Percentiles rank a stretch among this genome's conserved stretches.
Evolutionary conservation across 2,329 filamentous ascomycete genomes (phyloP).

Genomic region (Penicillium sp.): DNA sequence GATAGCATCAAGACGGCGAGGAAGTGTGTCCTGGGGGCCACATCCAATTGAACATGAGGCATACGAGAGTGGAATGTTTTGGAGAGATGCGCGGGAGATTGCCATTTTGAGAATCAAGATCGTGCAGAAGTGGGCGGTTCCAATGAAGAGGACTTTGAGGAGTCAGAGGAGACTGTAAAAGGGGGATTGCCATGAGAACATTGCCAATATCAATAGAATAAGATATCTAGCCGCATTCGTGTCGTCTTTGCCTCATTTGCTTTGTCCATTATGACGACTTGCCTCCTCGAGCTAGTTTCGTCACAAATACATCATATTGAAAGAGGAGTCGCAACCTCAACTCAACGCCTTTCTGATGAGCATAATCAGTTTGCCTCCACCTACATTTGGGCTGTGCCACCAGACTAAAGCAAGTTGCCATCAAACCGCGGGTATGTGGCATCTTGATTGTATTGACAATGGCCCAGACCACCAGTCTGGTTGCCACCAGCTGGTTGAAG

Average conservation of each 20-base stretch:
- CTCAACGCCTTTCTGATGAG: neutral
- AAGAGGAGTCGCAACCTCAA: neutral
- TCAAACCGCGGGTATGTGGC: neutral
- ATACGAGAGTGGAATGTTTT: slow-evolving; percentile 40
- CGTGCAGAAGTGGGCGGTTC: neutral
- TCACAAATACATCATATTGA: slow-evolving; percentile 13
- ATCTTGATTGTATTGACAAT: slow-evolving; percentile 19
- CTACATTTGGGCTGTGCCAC: neutral
- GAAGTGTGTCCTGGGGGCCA: slow-evolving; percentile 35
- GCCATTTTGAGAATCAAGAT: slow-evolving; percentile 7
- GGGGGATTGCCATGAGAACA: neutral
- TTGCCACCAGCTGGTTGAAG: slow-evolving; percentile 23
- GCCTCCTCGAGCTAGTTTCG: slow-evolving; percentile 1
- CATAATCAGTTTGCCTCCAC: neutral
- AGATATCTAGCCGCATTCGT: neutral
- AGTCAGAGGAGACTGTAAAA: neutral
- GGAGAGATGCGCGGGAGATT: slow-evolving; percentile 17
- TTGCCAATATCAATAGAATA: neutral
- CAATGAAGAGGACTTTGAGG: neutral
- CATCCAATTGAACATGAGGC: slow-evolving; percentile 47
- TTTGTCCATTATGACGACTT: slow-evolving; percentile 19
- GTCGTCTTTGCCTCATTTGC: neutral
- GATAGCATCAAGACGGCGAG: slow-evolving; percentile 43
- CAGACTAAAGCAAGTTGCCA: neutral
- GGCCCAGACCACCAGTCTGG: slow-evolving; percentile 9